A percentile compares a stretch with the other conserved stretches of the same genome.
These are phyloP conservation scores for Verruconis gallopava DNA, from an alignment of 2,329 filamentous ascomycete genomes.

Conservation along the genomic window DNA sequence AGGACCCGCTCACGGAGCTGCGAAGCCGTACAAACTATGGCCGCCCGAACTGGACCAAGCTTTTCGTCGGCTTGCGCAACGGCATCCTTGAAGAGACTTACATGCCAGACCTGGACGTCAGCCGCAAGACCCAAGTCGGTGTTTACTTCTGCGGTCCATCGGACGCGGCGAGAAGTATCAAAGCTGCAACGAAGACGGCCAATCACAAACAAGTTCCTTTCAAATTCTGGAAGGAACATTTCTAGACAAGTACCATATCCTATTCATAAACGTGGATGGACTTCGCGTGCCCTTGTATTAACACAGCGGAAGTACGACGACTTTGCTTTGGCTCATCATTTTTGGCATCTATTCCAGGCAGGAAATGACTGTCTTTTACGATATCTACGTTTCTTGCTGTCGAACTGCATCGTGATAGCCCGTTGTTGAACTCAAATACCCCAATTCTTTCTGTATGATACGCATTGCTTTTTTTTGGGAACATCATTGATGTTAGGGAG, in stretches of 20 bases:
- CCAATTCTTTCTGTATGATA: too few relatives aligned
- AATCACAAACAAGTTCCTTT: conserved; percentile 73
- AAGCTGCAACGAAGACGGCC: conserved; percentile 61
- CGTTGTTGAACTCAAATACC: too few relatives aligned
- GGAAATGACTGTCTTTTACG: too few relatives aligned
- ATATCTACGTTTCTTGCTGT: too few relatives aligned
- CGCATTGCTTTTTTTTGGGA: too few relatives aligned
- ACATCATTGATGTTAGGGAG: too few relatives aligned
- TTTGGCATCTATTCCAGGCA: too few relatives aligned
- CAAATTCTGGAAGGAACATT: conserved; percentile 98
- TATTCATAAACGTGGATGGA: too few relatives aligned
- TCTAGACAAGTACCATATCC: conserved; percentile 20
- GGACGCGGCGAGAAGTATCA: conserved; percentile 66
- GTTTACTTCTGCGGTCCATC: conserved; percentile 97
- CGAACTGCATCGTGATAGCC: too few relatives aligned
- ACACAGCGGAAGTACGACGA: too few relatives aligned
- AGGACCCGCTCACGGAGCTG: conserved; percentile 87
- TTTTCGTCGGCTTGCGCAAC: conserved; percentile 76
- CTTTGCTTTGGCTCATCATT: too few relatives aligned
- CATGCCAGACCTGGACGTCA: conserved; percentile 62
- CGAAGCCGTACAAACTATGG: conserved; percentile 88
- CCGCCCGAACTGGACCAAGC: conserved; percentile 70
- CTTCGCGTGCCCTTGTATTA: too few relatives aligned
- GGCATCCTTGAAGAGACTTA: conserved; percentile 80
- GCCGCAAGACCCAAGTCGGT: conserved; percentile 66